A percentile compares a stretch with the other conserved stretches of the same genome.
Conservation (phyloP, 163 green algal genomes). For the Smithsoniella earleae region DNA sequence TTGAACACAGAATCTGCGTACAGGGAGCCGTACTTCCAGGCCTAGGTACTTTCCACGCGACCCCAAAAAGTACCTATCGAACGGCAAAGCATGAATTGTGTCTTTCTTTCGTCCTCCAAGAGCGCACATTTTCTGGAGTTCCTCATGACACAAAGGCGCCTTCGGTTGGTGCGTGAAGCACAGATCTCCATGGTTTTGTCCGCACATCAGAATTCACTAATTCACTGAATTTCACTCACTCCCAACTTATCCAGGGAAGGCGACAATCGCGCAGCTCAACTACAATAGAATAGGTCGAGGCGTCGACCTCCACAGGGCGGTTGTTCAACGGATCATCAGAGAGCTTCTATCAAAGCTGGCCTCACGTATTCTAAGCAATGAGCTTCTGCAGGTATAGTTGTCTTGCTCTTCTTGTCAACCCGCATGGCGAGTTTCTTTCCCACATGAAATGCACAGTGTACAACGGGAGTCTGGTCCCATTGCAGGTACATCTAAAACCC, state of each 20-base stretch:
- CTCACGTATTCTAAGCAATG: neutral
- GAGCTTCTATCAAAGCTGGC: slow-evolving; percentile 13
- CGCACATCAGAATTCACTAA: neutral
- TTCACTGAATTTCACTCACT: neutral
- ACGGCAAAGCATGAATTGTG: neutral
- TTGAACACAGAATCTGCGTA: too few species aligned
- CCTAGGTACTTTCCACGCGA: slow-evolving; percentile 6
- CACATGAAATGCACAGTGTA: neutral
- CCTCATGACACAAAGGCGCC: neutral
- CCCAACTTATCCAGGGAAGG: slow-evolving; percentile 5
- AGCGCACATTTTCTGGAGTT: neutral
- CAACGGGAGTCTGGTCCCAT: neutral
- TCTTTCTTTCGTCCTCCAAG: neutral
- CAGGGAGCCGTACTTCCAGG: slow-evolving; percentile 11
- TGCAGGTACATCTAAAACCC: slow-evolving; percentile 1
- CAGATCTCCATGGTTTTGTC: neutral
- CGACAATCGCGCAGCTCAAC: slow-evolving; percentile 1
- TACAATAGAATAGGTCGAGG: slow-evolving; percentile 10
- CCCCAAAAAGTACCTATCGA: neutral
- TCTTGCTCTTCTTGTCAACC: neutral
- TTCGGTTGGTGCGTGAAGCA: neutral
- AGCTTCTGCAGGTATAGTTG: neutral
- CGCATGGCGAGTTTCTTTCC: neutral
- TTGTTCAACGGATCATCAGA: neutral
- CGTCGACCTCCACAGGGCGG: neutral